phyloP scores from a whole-genome alignment of 768 basidiomycete genomes.

The Termitomyces sp. region DNA sequence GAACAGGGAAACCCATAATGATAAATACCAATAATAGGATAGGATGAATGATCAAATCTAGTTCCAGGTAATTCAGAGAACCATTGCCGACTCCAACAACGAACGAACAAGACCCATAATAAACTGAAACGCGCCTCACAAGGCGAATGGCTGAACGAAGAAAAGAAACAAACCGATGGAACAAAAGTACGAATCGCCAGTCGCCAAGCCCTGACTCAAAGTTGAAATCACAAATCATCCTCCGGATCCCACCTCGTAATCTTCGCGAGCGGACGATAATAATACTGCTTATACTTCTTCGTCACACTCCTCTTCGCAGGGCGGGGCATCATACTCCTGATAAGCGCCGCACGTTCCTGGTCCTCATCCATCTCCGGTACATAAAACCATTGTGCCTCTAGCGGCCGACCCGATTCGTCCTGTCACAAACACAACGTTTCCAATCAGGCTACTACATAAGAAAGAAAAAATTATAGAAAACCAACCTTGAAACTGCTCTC shows the following conservation, averaged over 20 bases:
- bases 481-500: slow-evolving; percentile 57
- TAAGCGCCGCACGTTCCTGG: slow-evolving; percentile 59
- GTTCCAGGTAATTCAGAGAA: neutral
- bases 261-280: slow-evolving; percentile 69
- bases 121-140: neutral
- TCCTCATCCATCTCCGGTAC: slow-evolving; percentile 68
- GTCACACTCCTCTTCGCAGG: slow-evolving; percentile 70
- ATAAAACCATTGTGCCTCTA: slow-evolving; percentile 73
- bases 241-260: slow-evolving; percentile 72
- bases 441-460: neutral
- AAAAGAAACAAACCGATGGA: neutral
- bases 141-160: neutral
- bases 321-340: slow-evolving; percentile 70
- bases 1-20: neutral
- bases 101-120: neutral
- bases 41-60: neutral
- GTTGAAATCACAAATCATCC: slow-evolving; percentile 41
- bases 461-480: slow-evolving; percentile 8
- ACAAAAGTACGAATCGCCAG: neutral
- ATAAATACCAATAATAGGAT: neutral
- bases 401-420: slow-evolving; percentile 42
- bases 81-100: too few species aligned
- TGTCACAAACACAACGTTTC: slow-evolving; percentile 14
- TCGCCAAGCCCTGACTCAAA: too few species aligned
- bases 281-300: slow-evolving; percentile 84